Evolutionary conservation across 768 basidiomycete genomes (phyloP).

Genomic region (Suillus variegatus): DNA sequence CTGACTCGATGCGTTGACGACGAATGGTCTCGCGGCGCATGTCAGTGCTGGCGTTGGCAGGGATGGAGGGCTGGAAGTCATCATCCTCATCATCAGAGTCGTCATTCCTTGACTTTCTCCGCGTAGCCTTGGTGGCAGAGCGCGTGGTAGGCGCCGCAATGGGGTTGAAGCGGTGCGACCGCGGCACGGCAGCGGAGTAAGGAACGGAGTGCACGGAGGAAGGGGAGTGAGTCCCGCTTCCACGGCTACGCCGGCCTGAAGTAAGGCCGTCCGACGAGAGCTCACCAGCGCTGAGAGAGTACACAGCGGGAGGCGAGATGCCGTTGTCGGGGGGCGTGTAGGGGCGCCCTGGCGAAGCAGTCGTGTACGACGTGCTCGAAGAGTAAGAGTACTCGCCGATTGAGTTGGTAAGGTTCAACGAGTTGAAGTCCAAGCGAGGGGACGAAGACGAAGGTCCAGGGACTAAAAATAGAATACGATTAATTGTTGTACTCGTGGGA

Average conservation of each 20-base stretch:
- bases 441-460: slow-evolving; percentile 52
- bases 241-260: slow-evolving; percentile 69
- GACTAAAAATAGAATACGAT: slow-evolving; percentile 36
- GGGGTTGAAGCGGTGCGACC: slow-evolving; percentile 81
- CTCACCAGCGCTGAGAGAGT: slow-evolving; percentile 70
- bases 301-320: slow-evolving; percentile 74
- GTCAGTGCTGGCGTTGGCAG: slow-evolving; percentile 51
- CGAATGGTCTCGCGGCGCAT: slow-evolving; percentile 88
- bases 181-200: slow-evolving; percentile 62
- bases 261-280: slow-evolving; percentile 70
- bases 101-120: slow-evolving; percentile 54
- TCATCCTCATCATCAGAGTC: slow-evolving; percentile 75
- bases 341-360: slow-evolving; percentile 55
- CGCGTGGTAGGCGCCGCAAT: slow-evolving; percentile 54
- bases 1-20: slow-evolving; percentile 91
- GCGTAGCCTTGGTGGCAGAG: slow-evolving; percentile 52
- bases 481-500: slow-evolving; percentile 11
- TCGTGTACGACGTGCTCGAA: slow-evolving; percentile 55
- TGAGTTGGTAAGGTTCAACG: slow-evolving; percentile 56
- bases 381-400: slow-evolving; percentile 62
- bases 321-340: slow-evolving; percentile 69
- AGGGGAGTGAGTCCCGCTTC: slow-evolving; percentile 61
- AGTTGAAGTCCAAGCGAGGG: slow-evolving; percentile 64
- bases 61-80: slow-evolving; percentile 62
- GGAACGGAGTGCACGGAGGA: slow-evolving; percentile 48